Evolutionary conservation across 1,139 yeast genomes (phyloP).

Genomic region (Taphrina betulina): DNA sequence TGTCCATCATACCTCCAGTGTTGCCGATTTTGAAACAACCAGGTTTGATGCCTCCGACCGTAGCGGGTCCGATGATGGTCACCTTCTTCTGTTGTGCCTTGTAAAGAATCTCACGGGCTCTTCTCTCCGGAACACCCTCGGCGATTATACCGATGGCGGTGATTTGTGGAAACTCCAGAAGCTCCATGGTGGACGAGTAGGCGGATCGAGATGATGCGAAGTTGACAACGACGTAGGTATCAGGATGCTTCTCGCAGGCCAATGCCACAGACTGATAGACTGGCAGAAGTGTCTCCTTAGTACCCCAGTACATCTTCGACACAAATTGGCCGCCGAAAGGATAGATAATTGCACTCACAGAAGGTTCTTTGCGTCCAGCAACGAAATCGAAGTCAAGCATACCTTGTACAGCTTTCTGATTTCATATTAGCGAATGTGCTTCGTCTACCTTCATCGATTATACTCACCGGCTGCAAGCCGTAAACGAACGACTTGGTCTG

Average conservation of each 20-base stretch:
- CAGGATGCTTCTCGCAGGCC: conserved; percentile 51
- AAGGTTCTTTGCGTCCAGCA: conserved; percentile 51
- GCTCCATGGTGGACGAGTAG: conserved; percentile 52
- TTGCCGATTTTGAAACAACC: conserved; percentile 54
- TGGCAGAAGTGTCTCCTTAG: conserved; percentile 51
- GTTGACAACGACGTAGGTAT: conserved; percentile 52
- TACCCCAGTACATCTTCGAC: conserved; percentile 54
- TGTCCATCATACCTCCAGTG: conserved; percentile 56
- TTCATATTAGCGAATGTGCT: neutral
- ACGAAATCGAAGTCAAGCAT: conserved; percentile 53
- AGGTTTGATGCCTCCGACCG: conserved; percentile 54
- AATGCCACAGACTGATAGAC: conserved; percentile 48
- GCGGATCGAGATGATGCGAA: conserved; percentile 52
- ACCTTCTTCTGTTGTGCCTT: conserved; percentile 51
- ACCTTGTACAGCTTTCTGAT: conserved; percentile 50
- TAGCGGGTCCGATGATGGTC: conserved; percentile 52
- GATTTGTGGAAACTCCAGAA: conserved; percentile 51
- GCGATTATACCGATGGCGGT: conserved; percentile 52
- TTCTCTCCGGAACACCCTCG: conserved; percentile 54
- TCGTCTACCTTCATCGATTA: too few species aligned
- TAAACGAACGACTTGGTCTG: conserved; percentile 40
- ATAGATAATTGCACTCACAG: conserved; percentile 53
- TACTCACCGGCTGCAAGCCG: conserved; percentile 40
- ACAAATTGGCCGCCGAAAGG: conserved; percentile 53
- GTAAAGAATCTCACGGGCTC: conserved; percentile 51